Conservation (phyloP, 2,329 filamentous ascomycete genomes). For the Drechslerella coelobrocha region DNA sequence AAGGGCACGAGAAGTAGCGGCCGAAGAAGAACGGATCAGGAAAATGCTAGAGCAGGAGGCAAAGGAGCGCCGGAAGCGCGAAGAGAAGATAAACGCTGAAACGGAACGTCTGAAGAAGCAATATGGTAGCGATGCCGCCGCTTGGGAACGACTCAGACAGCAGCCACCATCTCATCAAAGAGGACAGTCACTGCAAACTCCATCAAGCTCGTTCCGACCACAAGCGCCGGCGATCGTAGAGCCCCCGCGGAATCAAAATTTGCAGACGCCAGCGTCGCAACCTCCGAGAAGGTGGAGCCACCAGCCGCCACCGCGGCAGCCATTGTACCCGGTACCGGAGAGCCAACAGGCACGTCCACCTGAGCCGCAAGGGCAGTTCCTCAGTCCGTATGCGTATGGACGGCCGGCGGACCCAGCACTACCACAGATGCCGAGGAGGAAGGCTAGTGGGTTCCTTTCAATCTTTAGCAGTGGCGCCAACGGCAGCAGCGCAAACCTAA, state of each 20-base stretch:
- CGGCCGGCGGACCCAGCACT: slow-evolving; percentile 13
- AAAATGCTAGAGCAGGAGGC: slow-evolving; percentile 52
- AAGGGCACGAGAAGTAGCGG: slow-evolving; percentile 54
- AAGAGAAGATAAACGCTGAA: slow-evolving; percentile 73
- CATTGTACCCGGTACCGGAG: slow-evolving; percentile 38
- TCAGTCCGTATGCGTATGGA: slow-evolving; percentile 19
- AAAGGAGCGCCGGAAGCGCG: slow-evolving; percentile 59
- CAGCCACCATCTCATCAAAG: slow-evolving; percentile 37
- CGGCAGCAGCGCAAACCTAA: slow-evolving; percentile 1
- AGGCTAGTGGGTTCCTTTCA: slow-evolving; percentile 34
- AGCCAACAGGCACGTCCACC: slow-evolving; percentile 35
- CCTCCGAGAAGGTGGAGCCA: slow-evolving; percentile 28
- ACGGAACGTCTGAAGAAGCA: slow-evolving; percentile 69
- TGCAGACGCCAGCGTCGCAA: neutral
- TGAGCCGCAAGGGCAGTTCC: slow-evolving; percentile 8
- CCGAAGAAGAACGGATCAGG: slow-evolving; percentile 51
- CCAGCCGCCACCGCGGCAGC: slow-evolving; percentile 37
- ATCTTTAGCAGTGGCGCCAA: slow-evolving; percentile 30
- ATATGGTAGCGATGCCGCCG: slow-evolving; percentile 48
- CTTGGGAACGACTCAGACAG: slow-evolving; percentile 33
- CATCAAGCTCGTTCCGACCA: slow-evolving; percentile 28
- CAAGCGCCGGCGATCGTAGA: slow-evolving; percentile 36
- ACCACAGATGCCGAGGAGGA: slow-evolving; percentile 21
- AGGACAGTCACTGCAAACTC: slow-evolving; percentile 20
- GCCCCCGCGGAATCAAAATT: neutral